These are phyloP conservation scores for Plasmodium gaboni DNA, from an alignment of 169 alveolate species.

Conservation along the genomic window DNA sequence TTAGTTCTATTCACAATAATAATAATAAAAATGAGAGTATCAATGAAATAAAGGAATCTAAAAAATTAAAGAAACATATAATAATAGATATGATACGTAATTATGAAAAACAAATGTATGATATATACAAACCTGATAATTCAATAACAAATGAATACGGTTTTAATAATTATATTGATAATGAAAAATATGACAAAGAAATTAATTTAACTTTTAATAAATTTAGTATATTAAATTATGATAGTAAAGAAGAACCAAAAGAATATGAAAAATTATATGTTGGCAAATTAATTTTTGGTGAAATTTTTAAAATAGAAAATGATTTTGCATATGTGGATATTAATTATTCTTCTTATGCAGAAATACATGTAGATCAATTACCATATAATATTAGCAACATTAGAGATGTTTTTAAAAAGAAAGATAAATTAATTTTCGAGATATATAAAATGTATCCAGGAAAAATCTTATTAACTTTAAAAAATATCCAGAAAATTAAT, in stretches of 20 bases:
- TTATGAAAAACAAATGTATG: constrained; percentile 65
- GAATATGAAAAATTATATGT: constrained; percentile 66
- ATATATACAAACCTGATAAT: constrained; percentile 68
- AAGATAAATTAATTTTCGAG: constrained; percentile 74
- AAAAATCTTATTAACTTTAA: constrained; percentile 55
- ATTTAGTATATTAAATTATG: constrained; percentile 68
- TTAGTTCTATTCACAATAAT: neutral
- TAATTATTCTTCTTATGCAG: constrained; percentile 64
- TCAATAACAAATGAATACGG: constrained; percentile 55
- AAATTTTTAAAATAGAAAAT: constrained; percentile 67
- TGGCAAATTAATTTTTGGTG: constrained; percentile 76
- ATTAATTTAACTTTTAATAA: constrained; percentile 54
- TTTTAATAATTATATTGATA: constrained; percentile 62
- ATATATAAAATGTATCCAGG: constrained; percentile 74
- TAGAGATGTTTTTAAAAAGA: constrained; percentile 50
- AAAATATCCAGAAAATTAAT: constrained; percentile 76
- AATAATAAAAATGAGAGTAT: constrained; percentile 1
- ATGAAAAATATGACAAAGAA: constrained; percentile 66
- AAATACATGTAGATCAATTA: constrained; percentile 71
- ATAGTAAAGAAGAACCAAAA: constrained; percentile 59
- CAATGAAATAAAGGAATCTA: constrained; percentile 20
- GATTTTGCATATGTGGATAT: constrained; percentile 71
- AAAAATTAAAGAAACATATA: constrained; percentile 27
- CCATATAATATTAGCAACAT: constrained; percentile 64
- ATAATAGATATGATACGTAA: constrained; percentile 33